phyloP scores from a whole-genome alignment of 208 protist species.

The Balamuthia mandrillaris region DNA sequence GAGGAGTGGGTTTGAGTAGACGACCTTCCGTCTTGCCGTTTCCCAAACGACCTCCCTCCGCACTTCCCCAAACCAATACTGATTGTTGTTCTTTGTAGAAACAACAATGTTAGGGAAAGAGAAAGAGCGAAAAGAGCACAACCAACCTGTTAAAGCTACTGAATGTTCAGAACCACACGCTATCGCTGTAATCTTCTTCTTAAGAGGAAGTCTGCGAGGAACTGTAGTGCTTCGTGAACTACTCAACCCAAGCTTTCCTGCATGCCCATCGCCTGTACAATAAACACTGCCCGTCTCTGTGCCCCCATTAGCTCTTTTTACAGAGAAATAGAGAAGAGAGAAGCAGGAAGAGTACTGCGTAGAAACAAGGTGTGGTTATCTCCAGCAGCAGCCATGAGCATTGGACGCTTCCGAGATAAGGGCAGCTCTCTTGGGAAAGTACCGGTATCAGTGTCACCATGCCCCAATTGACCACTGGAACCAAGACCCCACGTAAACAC shows the following conservation, averaged over 20 bases:
- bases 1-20: too few relatives aligned
- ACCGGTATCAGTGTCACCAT: neutral
- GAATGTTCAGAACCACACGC: constrained; percentile 1
- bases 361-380: too few relatives aligned
- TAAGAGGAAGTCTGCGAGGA: neutral
- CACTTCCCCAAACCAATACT: neutral
- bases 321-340: neutral
- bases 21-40: neutral
- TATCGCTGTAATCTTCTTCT: neutral
- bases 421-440: neutral
- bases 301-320: neutral
- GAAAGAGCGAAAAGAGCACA: neutral
- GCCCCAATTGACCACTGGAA: neutral
- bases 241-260: neutral
- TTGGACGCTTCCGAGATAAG: neutral
- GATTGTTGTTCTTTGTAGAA: neutral
- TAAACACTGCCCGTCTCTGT: constrained; percentile 8
- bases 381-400: neutral
- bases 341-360: neutral
- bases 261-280: neutral
- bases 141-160: neutral
- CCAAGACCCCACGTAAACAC: neutral
- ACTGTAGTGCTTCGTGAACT: neutral
- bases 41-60: neutral
- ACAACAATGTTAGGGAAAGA: neutral